A percentile compares a stretch with the other conserved stretches of the same genome.
Evolutionary conservation across 2,329 filamentous ascomycete species (phyloP).

Genomic region (Elsinoe fawcettii): DNA sequence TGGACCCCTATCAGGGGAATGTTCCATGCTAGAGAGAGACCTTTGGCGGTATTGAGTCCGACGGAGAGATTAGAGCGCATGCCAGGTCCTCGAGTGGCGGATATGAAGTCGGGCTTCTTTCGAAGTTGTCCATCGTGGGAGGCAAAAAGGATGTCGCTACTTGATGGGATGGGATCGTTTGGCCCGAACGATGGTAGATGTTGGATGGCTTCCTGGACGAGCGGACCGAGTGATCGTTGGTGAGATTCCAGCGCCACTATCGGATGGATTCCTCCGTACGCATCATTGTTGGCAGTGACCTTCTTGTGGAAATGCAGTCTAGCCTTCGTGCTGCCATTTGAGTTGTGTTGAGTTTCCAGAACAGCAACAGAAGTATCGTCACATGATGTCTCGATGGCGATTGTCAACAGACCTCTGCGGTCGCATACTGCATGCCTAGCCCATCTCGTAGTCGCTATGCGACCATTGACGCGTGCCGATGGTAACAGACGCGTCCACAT

Average conservation of each 20-base stretch:
- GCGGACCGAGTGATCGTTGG: slow-evolving; percentile 57
- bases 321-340: slow-evolving; percentile 3
- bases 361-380: slow-evolving; percentile 90
- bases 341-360: slow-evolving; percentile 45
- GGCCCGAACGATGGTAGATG: slow-evolving; percentile 40
- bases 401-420: slow-evolving; percentile 34
- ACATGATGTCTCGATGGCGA: slow-evolving; percentile 79
- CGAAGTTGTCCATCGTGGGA: slow-evolving; percentile 13
- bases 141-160: slow-evolving; percentile 4
- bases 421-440: neutral
- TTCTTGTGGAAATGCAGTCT: slow-evolving; percentile 64
- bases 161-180: slow-evolving; percentile 7
- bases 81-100: slow-evolving; percentile 82
- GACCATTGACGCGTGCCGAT: neutral
- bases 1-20: slow-evolving; percentile 79
- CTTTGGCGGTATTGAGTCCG: slow-evolving; percentile 79
- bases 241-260: slow-evolving; percentile 68
- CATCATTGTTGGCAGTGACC: slow-evolving; percentile 69
- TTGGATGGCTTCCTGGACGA: slow-evolving; percentile 58
- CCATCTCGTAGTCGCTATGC: neutral
- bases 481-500: slow-evolving; percentile 11
- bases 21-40: slow-evolving; percentile 73
- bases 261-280: slow-evolving; percentile 73
- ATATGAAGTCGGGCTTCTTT: slow-evolving; percentile 68
- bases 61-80: slow-evolving; percentile 72